Percentiles rank a stretch among this genome's conserved stretches.
These are phyloP conservation scores for barley (Hordeum vulgare) DNA, from an alignment of 176 grass and related monocot genomes.

Conservation along the genomic window MorexV3_pseudomolecules_assembly NC_058519.1:82172649-82173148, in stretches of 20 bases:
- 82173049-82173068: neutral
- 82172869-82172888: slow-evolving; percentile 42
- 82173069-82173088: neutral
- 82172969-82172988: neutral
- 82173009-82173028: neutral
- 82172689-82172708: neutral
- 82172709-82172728: neutral
- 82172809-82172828: slow-evolving; percentile 69
- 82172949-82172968: neutral
- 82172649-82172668: neutral
- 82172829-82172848: slow-evolving; percentile 68
- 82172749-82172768: slow-evolving; percentile 75
- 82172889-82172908: neutral
- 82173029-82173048: slow-evolving; percentile 6
- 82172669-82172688: neutral
- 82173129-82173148: slow-evolving; percentile 74
- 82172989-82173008: neutral
- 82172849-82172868: slow-evolving; percentile 85
- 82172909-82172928: neutral
- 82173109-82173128: slow-evolving; percentile 27
- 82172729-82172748: slow-evolving; percentile 58
- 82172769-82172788: slow-evolving; percentile 62
- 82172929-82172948: neutral
- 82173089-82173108: neutral
- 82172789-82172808: slow-evolving; percentile 61